Base-by-base conservation (phyloP, 805 yeast species). In the Candida insectorum region DNA sequence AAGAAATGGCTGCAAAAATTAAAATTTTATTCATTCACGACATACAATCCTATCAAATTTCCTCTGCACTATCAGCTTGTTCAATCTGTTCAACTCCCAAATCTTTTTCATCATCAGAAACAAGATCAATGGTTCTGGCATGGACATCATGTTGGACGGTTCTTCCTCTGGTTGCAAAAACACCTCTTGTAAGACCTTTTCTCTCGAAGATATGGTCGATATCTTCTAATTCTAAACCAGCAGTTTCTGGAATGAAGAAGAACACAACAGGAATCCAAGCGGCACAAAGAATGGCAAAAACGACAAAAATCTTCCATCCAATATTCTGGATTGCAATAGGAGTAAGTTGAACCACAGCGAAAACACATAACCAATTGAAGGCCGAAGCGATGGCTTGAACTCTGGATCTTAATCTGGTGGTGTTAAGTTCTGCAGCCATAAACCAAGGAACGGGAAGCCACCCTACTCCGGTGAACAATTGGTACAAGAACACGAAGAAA, bases 211-310 rank as follows among this genome's bases (percentile, higher is more conserved):
- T 59, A 33, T 48, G 39, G 37, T 81, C 88, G 57, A 82, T 75
- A 50, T 81, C 86, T 58, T 81, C 89, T 56, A 82, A 69, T 24
- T 82, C 69, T 52, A 85, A 71, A 28, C 85, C 85, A 17, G 82
- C 77, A 28, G 88, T 81, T 62, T 82, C 89, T 24, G 89, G 89
- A 57, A 79, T 80, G 58, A 70, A 75, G 63, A 79, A 73, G 48
- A 57, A 68, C n/a, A 65, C 54, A 40, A 80, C 58, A 20, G 85
- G 84, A 15, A 43, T 40, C 63, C 75, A 79, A 24, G 65, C 38
- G 48, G 72, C 70, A 64, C 81, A 80, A 28, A 81, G 65, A 24
- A 64, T 51, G 7, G 85, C 84, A 57, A 83, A 84, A 60, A 82
- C 76, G 34, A 81, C 57, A 59, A 81, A 84, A 40, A 80, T 70